Percentiles rank a stretch among this genome's conserved stretches.
phyloP scores from a whole-genome alignment of 2,329 filamentous ascomycete genomes.

The Annulohypoxylon truncatum region DNA sequence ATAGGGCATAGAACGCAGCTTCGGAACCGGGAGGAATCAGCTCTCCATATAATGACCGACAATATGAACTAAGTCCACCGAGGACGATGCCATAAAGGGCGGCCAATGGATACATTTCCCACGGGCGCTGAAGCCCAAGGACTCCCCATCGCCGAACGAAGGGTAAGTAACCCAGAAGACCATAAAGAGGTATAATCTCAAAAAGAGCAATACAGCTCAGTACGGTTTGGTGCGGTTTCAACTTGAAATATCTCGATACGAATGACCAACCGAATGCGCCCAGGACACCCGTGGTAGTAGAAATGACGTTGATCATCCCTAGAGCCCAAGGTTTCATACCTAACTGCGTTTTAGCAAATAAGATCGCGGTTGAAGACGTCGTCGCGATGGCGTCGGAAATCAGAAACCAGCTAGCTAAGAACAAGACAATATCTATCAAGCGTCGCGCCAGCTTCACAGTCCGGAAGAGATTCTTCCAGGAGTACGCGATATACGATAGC shows the following conservation, averaged over 20 bases:
- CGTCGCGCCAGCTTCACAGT: constrained; percentile 80
- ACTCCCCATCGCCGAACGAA: constrained; percentile 79
- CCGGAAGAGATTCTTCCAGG: constrained; percentile 87
- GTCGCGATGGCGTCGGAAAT: constrained; percentile 95
- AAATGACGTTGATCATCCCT: constrained; percentile 93
- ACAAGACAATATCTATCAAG: constrained; percentile 79
- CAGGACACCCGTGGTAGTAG: constrained; percentile 82
- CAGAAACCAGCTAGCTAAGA: constrained; percentile 92
- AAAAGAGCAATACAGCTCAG: constrained; percentile 91
- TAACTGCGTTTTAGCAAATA: constrained; percentile 94
- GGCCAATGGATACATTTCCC: constrained; percentile 96
- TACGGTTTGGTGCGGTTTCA: constrained; percentile 87
- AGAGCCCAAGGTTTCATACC: constrained; percentile 90
- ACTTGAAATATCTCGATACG: constrained; percentile 74
- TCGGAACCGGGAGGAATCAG: constrained; percentile 94
- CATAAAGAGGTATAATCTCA: constrained; percentile 92
- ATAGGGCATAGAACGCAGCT: constrained; percentile 95
- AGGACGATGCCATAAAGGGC: constrained; percentile 93
- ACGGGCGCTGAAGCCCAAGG: constrained; percentile 88
- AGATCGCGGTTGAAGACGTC: constrained; percentile 90
- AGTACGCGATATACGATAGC: constrained; percentile 79
- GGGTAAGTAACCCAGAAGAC: constrained; percentile 87
- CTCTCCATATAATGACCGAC: constrained; percentile 90
- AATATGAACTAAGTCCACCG: constrained; percentile 92
- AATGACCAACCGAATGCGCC: constrained; percentile 92